Conservation (phyloP, 768 basidiomycete species). For the Lentinus tigrinus region DNA sequence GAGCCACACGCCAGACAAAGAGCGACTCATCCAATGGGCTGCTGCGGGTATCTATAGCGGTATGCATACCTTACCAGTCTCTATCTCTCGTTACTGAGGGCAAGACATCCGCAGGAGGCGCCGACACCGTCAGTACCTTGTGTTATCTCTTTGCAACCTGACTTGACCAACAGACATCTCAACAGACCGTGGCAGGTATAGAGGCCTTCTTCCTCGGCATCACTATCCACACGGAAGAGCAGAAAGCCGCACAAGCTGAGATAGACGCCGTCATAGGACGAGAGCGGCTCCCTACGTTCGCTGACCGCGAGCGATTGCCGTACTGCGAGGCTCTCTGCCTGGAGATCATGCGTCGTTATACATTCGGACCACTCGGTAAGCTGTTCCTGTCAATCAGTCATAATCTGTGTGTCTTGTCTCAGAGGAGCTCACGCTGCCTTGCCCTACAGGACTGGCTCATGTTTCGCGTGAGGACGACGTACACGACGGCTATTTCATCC, state of each 20-base stretch:
- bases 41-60: slow-evolving; percentile 24
- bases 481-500: slow-evolving; percentile 55
- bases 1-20: slow-evolving; percentile 49
- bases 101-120: slow-evolving; percentile 20
- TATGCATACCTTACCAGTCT: slow-evolving; percentile 32
- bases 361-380: slow-evolving; percentile 31
- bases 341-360: slow-evolving; percentile 35
- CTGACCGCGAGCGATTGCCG: slow-evolving; percentile 16
- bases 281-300: slow-evolving; percentile 44
- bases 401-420: background rate
- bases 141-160: background rate
- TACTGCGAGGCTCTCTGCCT: slow-evolving; percentile 24
- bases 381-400: background rate
- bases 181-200: slow-evolving; percentile 27
- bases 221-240: slow-evolving; percentile 33
- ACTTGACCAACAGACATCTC: background rate
- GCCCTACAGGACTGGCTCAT: slow-evolving; percentile 54
- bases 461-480: slow-evolving; percentile 61
- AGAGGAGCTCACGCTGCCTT: background rate
- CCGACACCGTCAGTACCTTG: slow-evolving; percentile 33
- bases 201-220: slow-evolving; percentile 28
- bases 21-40: slow-evolving; percentile 65
- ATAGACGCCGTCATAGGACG: slow-evolving; percentile 31
- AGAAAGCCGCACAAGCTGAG: slow-evolving; percentile 36
- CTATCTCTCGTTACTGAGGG: background rate